Evolutionary conservation across 1,284 basidiomycete species (phyloP), one percentile per base, ranked within the genome.

Genomic region (Trametes polyzona): DNA sequence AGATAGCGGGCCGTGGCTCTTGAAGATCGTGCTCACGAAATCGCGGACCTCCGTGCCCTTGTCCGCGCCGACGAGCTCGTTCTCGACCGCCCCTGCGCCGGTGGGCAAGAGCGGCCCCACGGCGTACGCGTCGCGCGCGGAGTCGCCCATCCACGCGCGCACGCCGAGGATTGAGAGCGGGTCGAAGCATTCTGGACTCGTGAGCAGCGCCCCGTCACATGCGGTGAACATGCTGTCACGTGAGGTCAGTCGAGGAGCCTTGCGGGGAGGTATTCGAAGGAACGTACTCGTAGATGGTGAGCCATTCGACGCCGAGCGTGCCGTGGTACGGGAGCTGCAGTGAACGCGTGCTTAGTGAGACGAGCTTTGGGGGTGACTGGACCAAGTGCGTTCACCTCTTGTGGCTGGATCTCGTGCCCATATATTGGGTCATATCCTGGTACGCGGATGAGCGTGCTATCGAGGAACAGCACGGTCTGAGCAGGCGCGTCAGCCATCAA

Each of bases 171-270:
- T 40, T 16, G 59, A 57, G 27, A 54, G 51, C 16, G 57, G 46
- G 36, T 65, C 64, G 48, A 57, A 65, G 40, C 50, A 49, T 40
- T 65, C 64, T 0, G 64, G 57, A 14, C 57, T 57, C 3, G 53
- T 29, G 21, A 61, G 12, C n/a, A 62, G 44, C 30, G 64, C 36
- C 19, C 64, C 62, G 47, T 65, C 64, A 48, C 51, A 57, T 12
- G 47, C 44, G 14, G 43, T 40, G 26, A 62, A 47, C 41, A 47
- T 56, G 30, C 61, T 60, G 44, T 10, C 12, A 10, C 19, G n/a
- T 4, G 29, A 11, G 10, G 36, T 35, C 5, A 11, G 29, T 14
- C 12, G 9, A 12, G 19, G 3, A 21, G 12, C 21, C 11, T 16
- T 5, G 5, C n/a, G 12, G 10, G 1, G 17, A 33, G 6, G 14